These are phyloP conservation scores for Tieghemiomyces parasiticus DNA, from an alignment of 192 early-diverging fungal species.

Conservation along the genomic window DNA sequence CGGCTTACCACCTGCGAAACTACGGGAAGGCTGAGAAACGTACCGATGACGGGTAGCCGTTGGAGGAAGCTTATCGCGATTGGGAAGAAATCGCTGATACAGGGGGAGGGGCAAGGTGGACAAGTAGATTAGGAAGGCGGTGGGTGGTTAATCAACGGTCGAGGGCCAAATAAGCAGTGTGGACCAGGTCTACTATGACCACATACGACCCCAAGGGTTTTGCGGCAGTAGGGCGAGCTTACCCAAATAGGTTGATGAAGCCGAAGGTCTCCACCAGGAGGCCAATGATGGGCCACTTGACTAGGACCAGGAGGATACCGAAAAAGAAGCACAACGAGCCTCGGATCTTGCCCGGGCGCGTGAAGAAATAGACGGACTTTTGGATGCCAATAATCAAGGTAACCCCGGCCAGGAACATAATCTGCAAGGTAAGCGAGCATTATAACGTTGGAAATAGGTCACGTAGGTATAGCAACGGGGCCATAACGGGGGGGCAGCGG, in stretches of 20 bases:
- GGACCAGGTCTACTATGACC: too few species aligned
- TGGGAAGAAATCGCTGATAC: conserved; percentile 86
- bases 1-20: conserved; percentile 69
- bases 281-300: conserved; percentile 81
- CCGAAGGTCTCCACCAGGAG: conserved; percentile 84
- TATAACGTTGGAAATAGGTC: background rate
- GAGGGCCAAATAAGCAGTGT: too few species aligned
- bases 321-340: conserved; percentile 82
- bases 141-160: too few species aligned
- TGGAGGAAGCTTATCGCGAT: conserved; percentile 79
- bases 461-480: background rate
- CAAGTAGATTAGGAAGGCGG: background rate
- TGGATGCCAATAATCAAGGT: conserved; percentile 76
- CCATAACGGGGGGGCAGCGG: too few species aligned
- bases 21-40: conserved; percentile 66
- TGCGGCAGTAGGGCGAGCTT: too few species aligned
- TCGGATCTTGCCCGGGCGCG: conserved; percentile 65
- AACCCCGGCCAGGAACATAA: conserved; percentile 74
- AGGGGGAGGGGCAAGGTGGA: background rate
- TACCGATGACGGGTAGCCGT: conserved; percentile 79
- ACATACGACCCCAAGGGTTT: too few species aligned
- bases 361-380: conserved; percentile 82
- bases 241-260: conserved; percentile 97
- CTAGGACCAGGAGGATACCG: conserved; percentile 78
- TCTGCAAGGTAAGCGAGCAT: background rate